phyloP scores from a whole-genome alignment of 768 basidiomycete species.

The Botryobasidium botryosum region DNA sequence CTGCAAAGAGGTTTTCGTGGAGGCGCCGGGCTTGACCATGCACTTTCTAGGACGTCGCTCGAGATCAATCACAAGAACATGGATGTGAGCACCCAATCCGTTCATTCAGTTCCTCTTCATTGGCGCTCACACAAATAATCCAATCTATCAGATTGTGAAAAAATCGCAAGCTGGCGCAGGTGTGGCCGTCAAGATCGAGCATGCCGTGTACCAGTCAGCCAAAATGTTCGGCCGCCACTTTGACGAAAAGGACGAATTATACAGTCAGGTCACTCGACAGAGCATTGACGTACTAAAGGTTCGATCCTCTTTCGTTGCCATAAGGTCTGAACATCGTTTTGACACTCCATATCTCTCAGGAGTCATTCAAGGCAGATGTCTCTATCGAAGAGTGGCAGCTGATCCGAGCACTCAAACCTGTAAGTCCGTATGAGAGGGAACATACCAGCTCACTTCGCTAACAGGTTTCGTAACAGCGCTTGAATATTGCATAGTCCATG shows the following conservation, averaged over 20 bases:
- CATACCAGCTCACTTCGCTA: too few relatives aligned
- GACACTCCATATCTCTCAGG: slow-evolving; percentile 26
- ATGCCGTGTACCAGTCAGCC: slow-evolving; percentile 86
- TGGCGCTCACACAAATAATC: slow-evolving; percentile 1
- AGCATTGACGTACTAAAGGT: slow-evolving; percentile 96
- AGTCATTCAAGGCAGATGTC: slow-evolving; percentile 76
- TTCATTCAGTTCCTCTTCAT: neutral
- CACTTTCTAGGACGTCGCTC: slow-evolving; percentile 62
- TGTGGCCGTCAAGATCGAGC: slow-evolving; percentile 96
- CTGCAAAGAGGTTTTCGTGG: slow-evolving; percentile 5
- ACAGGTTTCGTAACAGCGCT: too few relatives aligned
- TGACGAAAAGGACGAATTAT: slow-evolving; percentile 85
- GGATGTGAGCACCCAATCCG: slow-evolving; percentile 36
- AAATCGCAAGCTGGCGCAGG: slow-evolving; percentile 89
- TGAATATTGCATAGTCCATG: too few relatives aligned
- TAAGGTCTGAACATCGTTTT: neutral
- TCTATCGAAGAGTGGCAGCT: slow-evolving; percentile 85
- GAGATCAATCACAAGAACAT: slow-evolving; percentile 91
- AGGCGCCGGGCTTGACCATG: neutral
- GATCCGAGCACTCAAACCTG: slow-evolving; percentile 73
- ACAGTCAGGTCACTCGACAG: slow-evolving; percentile 78
- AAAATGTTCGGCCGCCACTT: slow-evolving; percentile 96
- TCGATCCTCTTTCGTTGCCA: slow-evolving; percentile 10
- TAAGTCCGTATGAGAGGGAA: too few relatives aligned
- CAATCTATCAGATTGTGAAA: slow-evolving; percentile 55